A percentile compares a stretch with the other conserved stretches of the same genome.
Conservation (phyloP, 768 basidiomycete genomes). For the Kwoniella newhampshirensis region DNA sequence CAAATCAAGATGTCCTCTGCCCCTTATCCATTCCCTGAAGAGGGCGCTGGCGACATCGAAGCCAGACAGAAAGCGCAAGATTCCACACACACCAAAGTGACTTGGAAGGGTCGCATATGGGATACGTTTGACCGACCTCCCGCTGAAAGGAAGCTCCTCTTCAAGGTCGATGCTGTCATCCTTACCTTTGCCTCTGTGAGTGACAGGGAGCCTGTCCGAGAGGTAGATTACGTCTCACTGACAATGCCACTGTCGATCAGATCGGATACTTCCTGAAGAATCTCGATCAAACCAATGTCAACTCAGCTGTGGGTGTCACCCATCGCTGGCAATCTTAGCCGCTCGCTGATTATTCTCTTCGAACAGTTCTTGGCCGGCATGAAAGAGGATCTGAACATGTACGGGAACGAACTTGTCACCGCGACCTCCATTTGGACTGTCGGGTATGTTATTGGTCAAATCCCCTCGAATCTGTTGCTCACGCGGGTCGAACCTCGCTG, state of each 20-base stretch:
- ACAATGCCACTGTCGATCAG: not conserved
- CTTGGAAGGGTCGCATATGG: slow-evolving; percentile 41
- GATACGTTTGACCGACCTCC: slow-evolving; percentile 38
- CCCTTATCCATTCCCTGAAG: slow-evolving; percentile 5
- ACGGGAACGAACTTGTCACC: slow-evolving; percentile 37
- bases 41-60: slow-evolving; percentile 7
- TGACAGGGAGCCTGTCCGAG: not conserved
- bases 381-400: slow-evolving; percentile 46
- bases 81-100: slow-evolving; percentile 8
- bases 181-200: slow-evolving; percentile 41
- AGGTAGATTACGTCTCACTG: not conserved
- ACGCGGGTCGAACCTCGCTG: slow-evolving; percentile 44
- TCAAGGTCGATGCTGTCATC: slow-evolving; percentile 44
- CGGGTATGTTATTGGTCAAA: slow-evolving; percentile 28
- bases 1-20: not conserved
- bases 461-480: slow-evolving; percentile 39
- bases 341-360: not conserved
- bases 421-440: slow-evolving; percentile 39
- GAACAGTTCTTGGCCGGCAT: slow-evolving; percentile 32
- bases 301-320: slow-evolving; percentile 28
- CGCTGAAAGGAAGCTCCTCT: slow-evolving; percentile 37
- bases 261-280: slow-evolving; percentile 33
- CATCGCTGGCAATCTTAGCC: not conserved
- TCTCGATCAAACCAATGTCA: slow-evolving; percentile 33
- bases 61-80: slow-evolving; percentile 1